Base-by-base conservation (phyloP, 257 asterid species). In the Voacanga thouarsii region DNA sequence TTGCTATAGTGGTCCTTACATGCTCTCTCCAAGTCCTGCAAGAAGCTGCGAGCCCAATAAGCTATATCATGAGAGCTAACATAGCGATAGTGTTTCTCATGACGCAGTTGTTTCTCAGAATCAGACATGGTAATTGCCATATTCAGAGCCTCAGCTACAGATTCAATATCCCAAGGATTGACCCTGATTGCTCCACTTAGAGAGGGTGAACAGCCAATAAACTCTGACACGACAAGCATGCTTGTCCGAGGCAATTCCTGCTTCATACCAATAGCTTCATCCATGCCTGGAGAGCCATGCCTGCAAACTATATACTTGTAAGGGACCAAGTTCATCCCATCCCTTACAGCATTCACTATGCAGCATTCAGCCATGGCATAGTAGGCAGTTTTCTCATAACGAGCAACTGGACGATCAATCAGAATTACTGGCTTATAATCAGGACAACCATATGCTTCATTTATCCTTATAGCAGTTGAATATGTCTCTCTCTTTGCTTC, bases 301-400 rank as follows among this genome's bases (percentile, higher is more conserved):
- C 98, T 86, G 90, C 97, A 94, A 6, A 94, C 93, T 24, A 92
- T 82, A 63, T 94, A 94, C 83, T 94, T 90, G 75, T 92, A 94
- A 0, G 98, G 98, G 69, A 94, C 96, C 86, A 94, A 89, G 84
- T 94, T 94, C 98, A 94, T 92, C 11, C 98, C 98, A 79, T 94
- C 98, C 84, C 98, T 92, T 66, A 94, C 98, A 10, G 97, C 98
- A 83, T 94, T 94, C 57, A 94, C 98, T 56, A 94, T 87, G 83
- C 98, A 94, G 65, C 98, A 94, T 60, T 94, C 98, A 1, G 98
- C 97, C 79, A 92, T 67, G 67, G 97, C 94, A 85, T 92, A 94
- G 77, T 92, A 94, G 39, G 97, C 98, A 57, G 92, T 89, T 79
- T 94, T 94, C 89, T 94, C 97, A 66, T 81, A 82, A 63, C 93